These are phyloP conservation scores for Suhomyces canberraensis DNA, from an alignment of 805 yeast genomes.

Conservation along the genomic window DNA sequence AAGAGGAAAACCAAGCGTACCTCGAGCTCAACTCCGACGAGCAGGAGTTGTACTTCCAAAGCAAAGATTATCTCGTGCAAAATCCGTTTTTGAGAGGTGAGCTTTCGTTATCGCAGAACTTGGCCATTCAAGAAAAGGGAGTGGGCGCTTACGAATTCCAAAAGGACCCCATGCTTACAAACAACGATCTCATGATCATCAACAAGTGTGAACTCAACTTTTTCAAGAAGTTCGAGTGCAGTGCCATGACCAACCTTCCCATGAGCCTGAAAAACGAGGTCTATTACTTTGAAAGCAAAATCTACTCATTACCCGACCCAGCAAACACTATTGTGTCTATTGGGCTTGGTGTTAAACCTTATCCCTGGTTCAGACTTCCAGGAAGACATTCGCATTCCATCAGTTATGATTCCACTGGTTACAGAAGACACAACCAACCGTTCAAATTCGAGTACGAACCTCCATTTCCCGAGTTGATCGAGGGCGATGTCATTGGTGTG, in stretches of 20 bases:
- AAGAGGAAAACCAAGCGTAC: conserved; percentile 57
- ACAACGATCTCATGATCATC: conserved; percentile 56
- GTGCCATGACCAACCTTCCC: conserved; percentile 80
- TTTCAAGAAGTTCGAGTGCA: conserved; percentile 55
- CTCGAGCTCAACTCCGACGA: conserved; percentile 63
- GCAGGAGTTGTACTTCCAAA: conserved; percentile 65
- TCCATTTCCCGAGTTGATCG: conserved; percentile 56
- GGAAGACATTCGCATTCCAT: conserved; percentile 85
- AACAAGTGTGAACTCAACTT: conserved; percentile 64
- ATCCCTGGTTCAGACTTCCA: conserved; percentile 90
- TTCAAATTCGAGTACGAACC: conserved; percentile 47
- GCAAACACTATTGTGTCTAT: conserved; percentile 58
- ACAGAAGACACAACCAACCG: conserved; percentile 76
- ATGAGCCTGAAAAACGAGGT: conserved; percentile 80
- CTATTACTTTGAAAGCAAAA: conserved; percentile 84
- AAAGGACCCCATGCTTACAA: conserved; percentile 52
- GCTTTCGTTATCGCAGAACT: conserved; percentile 53
- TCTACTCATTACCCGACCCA: conserved; percentile 65
- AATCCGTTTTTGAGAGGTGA: conserved; percentile 41
- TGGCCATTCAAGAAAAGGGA: conserved; percentile 81
- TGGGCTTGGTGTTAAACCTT: conserved; percentile 83
- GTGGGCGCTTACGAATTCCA: conserved; percentile 86
- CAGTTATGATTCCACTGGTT: conserved; percentile 85
- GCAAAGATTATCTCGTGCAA: conserved; percentile 45
- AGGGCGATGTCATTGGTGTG: conserved; percentile 91